These are phyloP conservation scores for Rubus idaeus DNA, from an alignment of 306 rosid species.

Conservation along the genomic window DNA sequence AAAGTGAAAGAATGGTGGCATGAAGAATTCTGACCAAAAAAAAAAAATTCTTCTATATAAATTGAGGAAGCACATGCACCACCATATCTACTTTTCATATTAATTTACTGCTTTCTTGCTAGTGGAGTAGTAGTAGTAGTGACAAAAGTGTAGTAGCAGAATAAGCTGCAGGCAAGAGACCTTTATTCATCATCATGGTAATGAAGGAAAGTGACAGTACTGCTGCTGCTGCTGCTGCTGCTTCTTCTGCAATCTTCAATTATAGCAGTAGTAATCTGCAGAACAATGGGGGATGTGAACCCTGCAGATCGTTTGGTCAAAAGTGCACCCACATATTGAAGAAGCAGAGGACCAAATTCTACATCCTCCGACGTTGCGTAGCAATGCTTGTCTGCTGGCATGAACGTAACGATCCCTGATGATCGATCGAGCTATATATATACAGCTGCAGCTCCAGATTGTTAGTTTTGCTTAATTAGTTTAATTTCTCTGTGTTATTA, in stretches of 20 bases:
- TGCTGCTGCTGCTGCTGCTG: background rate
- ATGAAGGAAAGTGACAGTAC: conserved; percentile 39
- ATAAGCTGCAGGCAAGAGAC: conserved; percentile 5
- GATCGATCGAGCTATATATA: background rate
- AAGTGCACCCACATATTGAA: conserved; percentile 67
- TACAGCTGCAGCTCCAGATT: background rate
- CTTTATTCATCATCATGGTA: conserved; percentile 39
- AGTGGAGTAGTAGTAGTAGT: conserved; percentile 9
- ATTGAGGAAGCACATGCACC: conserved; percentile 4
- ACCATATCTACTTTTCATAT: conserved; percentile 3
- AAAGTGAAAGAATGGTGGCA: background rate
- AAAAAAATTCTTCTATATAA: background rate
- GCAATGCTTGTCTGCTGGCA: conserved; percentile 84
- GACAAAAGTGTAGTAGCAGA: conserved; percentile 5
- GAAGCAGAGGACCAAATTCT: conserved; percentile 84
- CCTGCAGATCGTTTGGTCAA: conserved; percentile 61
- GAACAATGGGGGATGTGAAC: conserved; percentile 38
- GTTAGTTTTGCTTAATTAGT: background rate
- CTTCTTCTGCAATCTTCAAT: conserved; percentile 1
- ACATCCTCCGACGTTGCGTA: conserved; percentile 82
- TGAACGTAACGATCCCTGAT: conserved; percentile 49
- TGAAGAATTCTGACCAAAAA: too few relatives aligned
- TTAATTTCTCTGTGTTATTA: background rate
- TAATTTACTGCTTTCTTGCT: background rate
- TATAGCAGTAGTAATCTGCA: conserved; percentile 1